These are phyloP conservation scores for Calvatia gigantea DNA, from an alignment of 768 basidiomycete species.

Conservation along the genomic window DNA sequence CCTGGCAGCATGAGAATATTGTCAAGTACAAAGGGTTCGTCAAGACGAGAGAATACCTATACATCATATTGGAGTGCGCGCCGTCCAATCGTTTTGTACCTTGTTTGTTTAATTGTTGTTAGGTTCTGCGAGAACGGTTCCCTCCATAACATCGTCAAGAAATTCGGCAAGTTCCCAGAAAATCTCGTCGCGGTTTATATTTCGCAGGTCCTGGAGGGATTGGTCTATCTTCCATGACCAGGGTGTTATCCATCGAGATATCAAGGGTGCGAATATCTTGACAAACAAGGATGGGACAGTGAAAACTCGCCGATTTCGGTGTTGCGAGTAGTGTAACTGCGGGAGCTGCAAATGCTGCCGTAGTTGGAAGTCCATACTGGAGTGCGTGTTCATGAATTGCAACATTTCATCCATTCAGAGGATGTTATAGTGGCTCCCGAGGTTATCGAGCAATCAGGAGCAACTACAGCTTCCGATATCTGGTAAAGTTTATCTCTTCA, in stretches of 20 bases:
- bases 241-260: conserved; percentile 98
- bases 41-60: conserved; percentile 89
- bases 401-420: conserved; percentile 8
- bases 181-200: conserved; percentile 95
- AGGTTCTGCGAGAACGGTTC: conserved; percentile 99
- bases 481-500: conserved; percentile 40
- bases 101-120: background rate
- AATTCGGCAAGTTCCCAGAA: conserved; percentile 98
- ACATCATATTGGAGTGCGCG: conserved; percentile 92
- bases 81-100: background rate
- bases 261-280: conserved; percentile 98
- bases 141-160: conserved; percentile 90
- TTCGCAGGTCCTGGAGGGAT: conserved; percentile 91
- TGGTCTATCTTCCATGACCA: conserved; percentile 98
- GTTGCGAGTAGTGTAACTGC: conserved; percentile 76
- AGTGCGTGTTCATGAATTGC: conserved; percentile 48
- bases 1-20: conserved; percentile 84
- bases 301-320: conserved; percentile 98
- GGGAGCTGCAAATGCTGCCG: conserved; percentile 80
- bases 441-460: conserved; percentile 96
- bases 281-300: conserved; percentile 99
- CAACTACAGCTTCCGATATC: conserved; percentile 95
- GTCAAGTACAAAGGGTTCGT: conserved; percentile 99
- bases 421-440: conserved; percentile 84
- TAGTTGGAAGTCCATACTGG: conserved; percentile 99